Percentiles rank a stretch among this genome's conserved stretches.
These are phyloP conservation scores for Cytospora paraplurivora DNA, from an alignment of 2,329 filamentous ascomycete species.

Conservation along the genomic window DNA sequence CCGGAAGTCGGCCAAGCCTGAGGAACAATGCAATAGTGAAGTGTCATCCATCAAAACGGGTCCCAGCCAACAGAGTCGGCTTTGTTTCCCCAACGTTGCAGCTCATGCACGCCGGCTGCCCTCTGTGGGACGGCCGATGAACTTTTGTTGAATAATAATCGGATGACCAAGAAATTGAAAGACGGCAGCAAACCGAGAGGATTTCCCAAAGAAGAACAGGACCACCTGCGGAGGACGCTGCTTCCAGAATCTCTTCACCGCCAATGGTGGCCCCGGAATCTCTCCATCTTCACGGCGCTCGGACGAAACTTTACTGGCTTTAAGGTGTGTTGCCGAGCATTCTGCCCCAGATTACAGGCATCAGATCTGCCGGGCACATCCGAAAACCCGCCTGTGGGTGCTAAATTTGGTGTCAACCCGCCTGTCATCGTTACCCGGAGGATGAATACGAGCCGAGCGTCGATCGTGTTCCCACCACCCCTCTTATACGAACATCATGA, in stretches of 20 bases:
- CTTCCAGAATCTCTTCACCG: conserved; percentile 12
- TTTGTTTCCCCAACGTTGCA: conserved; percentile 15
- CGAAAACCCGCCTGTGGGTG: conserved; percentile 1
- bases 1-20: too few relatives aligned
- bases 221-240: background rate
- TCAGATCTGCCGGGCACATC: conserved; percentile 13
- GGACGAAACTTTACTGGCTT: conserved; percentile 19
- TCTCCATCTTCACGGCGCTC: background rate
- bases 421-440: conserved; percentile 18
- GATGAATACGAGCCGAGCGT: conserved; percentile 25
- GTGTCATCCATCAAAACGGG: background rate
- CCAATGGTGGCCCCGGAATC: conserved; percentile 6
- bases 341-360: conserved; percentile 17
- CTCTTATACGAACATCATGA: conserved; percentile 7
- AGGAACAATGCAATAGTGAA: background rate
- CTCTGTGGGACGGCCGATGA: conserved; percentile 13
- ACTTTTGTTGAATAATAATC: background rate
- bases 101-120: conserved; percentile 13
- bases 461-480: conserved; percentile 24
- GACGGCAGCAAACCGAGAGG: conserved; percentile 8
- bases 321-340: conserved; percentile 14
- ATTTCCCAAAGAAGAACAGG: background rate
- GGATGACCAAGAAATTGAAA: conserved; percentile 1
- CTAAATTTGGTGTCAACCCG: conserved; percentile 1
- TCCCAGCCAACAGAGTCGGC: background rate